Evolutionary conservation across 306 rosid species (phyloP), one percentile per base, ranked within the genome.

Genomic region (Hylodesmum podocarpum): DNA sequence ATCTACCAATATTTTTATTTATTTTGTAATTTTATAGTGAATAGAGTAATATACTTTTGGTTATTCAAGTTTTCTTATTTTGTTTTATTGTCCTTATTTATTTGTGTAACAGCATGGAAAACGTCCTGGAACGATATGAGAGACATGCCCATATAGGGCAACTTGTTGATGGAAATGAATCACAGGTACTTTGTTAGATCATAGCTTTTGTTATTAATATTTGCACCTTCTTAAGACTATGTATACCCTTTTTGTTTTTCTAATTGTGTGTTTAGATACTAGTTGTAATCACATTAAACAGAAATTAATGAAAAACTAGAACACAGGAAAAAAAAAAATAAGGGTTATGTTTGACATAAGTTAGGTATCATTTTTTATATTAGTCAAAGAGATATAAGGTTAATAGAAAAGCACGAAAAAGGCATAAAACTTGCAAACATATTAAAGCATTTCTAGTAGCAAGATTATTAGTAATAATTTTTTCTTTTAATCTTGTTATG

Each of bases 41-140:
- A 18, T 34, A 33, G 27, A 34, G n/a, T 33, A 62, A 9, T 16
- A 7, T 6, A 59, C 3, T 28, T 61, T n/a, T 8, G 34, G 0
- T 11, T 29, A 16, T 0, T 72, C 4, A 71, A 31, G 31, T 22
- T 14, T 15, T 24, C 27, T 77, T 43, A 0, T 24, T 57, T 49
- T 37, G 8, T 31, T 15, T 47, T 9, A 24, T 15, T 33, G 16
- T 49, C 41, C 16, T 4, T 28, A 51, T 6, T 58, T 58, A 36
- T 9, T 67, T 46, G 57, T 73, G 49, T 71, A 62, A 66, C 87
- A 93, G 98, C 76, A 65, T 93, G 87, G 93, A 87, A 36, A 72
- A 27, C 13, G 59, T 85, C 46, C 74, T 93, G 70, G 96, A 91
- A 74, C 77, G 89, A 65, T 91, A 91, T 43, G 97, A 91, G 65